phyloP scores from a whole-genome alignment of 2,329 filamentous ascomycete species.

The Leptographium lundbergii region DNA sequence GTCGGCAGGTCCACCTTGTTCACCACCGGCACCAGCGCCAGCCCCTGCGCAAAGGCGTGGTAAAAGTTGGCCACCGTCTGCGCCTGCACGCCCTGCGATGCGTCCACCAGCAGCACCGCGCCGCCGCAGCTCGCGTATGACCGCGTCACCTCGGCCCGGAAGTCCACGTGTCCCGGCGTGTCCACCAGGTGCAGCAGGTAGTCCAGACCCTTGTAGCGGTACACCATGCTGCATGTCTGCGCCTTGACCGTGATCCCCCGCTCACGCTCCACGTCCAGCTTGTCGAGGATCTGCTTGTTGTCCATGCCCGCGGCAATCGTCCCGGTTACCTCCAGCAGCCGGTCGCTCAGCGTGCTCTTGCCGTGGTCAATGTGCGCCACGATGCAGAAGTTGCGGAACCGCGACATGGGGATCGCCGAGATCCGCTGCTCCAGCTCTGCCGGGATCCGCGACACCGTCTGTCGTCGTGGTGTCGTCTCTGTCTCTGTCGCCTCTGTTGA shows the following conservation, averaged over 20 bases:
- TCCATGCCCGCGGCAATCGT: conserved; percentile 70
- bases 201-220: conserved; percentile 72
- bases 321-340: conserved; percentile 83
- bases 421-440: conserved; percentile 46
- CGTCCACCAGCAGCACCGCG: conserved; percentile 84
- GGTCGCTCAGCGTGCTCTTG: conserved; percentile 89
- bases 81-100: conserved; percentile 90
- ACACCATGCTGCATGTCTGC: conserved; percentile 96
- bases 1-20: conserved; percentile 95
- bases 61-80: conserved; percentile 99
- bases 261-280: conserved; percentile 91
- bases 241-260: conserved; percentile 97
- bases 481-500: no score
- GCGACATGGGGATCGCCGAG: conserved; percentile 61
- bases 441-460: conserved; percentile 11
- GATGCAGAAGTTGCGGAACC: conserved; percentile 93
- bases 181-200: conserved; percentile 93
- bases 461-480: neutral
- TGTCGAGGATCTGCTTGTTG: conserved; percentile 95
- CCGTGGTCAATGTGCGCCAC: conserved; percentile 98
- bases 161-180: conserved; percentile 95
- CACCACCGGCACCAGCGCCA: conserved; percentile 78
- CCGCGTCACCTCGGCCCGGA: conserved; percentile 86
- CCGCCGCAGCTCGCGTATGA: conserved; percentile 95
- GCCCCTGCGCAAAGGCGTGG: conserved; percentile 82